Base-by-base conservation (phyloP, 345 rosid genomes). In the Gossypium anomalum region DNA sequence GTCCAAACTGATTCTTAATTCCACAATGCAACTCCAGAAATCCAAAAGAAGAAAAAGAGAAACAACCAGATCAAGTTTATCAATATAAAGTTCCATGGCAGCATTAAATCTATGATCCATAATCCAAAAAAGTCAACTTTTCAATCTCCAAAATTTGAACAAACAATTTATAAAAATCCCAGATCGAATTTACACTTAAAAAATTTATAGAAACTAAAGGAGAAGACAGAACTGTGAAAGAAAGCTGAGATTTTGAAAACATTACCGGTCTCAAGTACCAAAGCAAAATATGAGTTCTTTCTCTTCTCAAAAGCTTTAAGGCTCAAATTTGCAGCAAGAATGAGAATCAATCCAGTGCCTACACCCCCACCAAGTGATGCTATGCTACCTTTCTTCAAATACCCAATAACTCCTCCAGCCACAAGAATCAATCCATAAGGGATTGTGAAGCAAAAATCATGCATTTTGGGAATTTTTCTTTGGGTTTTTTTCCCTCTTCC, bases 361-460 rank as follows among this genome's bases (percentile, higher is more conserved):
- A 64, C 94, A 19, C 98, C 98, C 20, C 99, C 99, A 53, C 77
- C 98, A 27, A 96, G 80, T 15, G 99, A 96, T 17, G 93, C 85
- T 23, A 79, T 38, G 84, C 97, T 93, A 74, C 94, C 89, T 86
- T 86, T 96, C 85, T 81, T 93, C 64, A 84, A 61, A 76, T 76
- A 93, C 16, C 98, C 99, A 23, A 93, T 65, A 45, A 88, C 78
- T 9, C 99, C 99, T n/a, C 99, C 98, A 23, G 75, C 86, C 78
- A 93, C 82, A 22, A 93, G 86, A 49, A 93, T 72, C 86, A 95
- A 52, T 66, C 98, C 98, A 77, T 95, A 95, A 34, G 99, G 98
- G 87, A 93, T 89, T 67, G 98, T 93, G 85, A 93, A 86, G 87
- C 98, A 95, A 86, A 95, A 95, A 83, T 95, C 98, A 79, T 93